Evolutionary conservation across 106 monocot species (phyloP).

Genomic region (Allium fistulosum): DNA sequence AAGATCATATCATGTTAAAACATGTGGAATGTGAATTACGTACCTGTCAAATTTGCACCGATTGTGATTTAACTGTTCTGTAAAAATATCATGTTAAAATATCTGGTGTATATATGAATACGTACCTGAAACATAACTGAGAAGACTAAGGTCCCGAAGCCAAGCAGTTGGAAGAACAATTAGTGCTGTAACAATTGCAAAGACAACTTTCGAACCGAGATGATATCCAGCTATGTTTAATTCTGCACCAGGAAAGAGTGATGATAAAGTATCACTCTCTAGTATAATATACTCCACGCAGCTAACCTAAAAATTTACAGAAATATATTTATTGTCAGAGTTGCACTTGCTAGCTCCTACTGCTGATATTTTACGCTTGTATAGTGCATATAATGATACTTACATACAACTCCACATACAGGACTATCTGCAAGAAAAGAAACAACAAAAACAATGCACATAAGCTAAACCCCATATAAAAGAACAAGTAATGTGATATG

Average conservation of each 20-base stretch:
- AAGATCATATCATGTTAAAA: no score
- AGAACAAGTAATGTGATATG: neutral
- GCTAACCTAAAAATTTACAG: conserved; percentile 46
- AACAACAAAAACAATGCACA: neutral
- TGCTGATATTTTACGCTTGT: neutral
- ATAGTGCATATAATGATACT: conserved; percentile 16
- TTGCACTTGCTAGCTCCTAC: neutral
- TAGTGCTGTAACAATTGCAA: conserved; percentile 62
- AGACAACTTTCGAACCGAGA: conserved; percentile 50
- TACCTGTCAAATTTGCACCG: no score
- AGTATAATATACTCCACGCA: conserved; percentile 93
- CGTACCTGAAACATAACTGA: conserved; percentile 82
- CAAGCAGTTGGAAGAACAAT: conserved; percentile 87
- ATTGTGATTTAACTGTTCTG: no score
- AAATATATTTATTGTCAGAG: neutral
- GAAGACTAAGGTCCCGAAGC: conserved; percentile 76
- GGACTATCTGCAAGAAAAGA: conserved; percentile 46
- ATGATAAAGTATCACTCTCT: conserved; percentile 86
- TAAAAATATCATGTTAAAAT: no score
- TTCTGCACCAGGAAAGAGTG: conserved; percentile 72
- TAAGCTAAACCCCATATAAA: neutral
- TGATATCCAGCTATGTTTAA: conserved; percentile 43
- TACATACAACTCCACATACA: conserved; percentile 80
- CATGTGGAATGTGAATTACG: no score
- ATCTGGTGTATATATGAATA: no score